These are phyloP conservation scores for Geranium incanum DNA, from an alignment of 441 rosid genomes.

Conservation along the genomic window DNA sequence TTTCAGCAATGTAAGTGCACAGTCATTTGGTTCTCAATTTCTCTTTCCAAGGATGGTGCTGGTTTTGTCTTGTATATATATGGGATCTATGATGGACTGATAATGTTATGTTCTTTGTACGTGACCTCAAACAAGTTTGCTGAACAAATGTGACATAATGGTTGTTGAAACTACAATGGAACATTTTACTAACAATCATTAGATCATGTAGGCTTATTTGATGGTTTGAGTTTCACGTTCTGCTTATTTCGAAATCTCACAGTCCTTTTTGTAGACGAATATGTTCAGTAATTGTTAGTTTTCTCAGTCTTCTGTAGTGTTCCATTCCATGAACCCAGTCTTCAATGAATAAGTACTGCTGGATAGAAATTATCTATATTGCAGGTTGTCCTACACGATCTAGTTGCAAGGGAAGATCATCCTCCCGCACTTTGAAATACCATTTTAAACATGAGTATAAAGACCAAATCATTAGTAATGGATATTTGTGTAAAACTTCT, in stretches of 20 bases:
- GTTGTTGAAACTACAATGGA: neutral
- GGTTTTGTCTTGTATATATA: neutral
- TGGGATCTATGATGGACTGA: neutral
- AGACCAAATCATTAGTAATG: too few species aligned
- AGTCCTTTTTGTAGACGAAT: too few species aligned
- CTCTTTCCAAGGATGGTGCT: neutral
- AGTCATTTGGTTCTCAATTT: neutral
- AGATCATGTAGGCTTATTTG: neutral
- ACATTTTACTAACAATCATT: neutral
- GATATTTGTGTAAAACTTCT: too few species aligned
- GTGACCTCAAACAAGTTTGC: neutral
- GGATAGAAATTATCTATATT: too few species aligned
- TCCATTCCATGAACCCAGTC: too few species aligned
- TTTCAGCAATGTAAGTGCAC: slow-evolving; percentile 50
- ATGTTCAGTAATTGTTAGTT: too few species aligned
- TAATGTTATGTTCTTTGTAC: neutral
- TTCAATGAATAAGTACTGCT: too few species aligned
- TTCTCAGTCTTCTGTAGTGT: too few species aligned
- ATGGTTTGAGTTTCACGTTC: neutral
- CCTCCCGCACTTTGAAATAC: too few species aligned
- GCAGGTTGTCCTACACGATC: too few species aligned
- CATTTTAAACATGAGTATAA: too few species aligned
- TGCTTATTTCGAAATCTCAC: neutral
- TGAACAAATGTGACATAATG: neutral
- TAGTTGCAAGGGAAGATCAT: too few species aligned